Percentiles rank a stretch among this genome's conserved stretches.
Evolutionary conservation across 1,284 basidiomycete species (phyloP).

Genomic region (Leccinum solheimii): DNA sequence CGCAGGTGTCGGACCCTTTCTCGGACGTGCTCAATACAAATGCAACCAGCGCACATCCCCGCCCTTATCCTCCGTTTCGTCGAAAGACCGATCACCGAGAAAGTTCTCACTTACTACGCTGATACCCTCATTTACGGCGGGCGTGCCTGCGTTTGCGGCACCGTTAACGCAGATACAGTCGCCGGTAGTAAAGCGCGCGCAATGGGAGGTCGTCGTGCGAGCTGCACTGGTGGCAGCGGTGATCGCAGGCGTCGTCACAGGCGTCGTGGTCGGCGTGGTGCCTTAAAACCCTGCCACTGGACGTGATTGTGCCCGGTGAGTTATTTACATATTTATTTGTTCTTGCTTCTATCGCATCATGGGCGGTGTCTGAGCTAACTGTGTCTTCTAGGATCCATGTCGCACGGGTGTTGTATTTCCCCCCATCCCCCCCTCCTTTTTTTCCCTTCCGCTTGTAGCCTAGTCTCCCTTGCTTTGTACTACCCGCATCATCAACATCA

Average conservation of each 20-base stretch:
- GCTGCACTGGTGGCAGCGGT: slow-evolving; percentile 39
- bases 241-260: slow-evolving; percentile 15
- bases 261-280: slow-evolving; percentile 23
- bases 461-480: neutral
- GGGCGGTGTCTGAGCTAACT: neutral
- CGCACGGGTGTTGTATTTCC: neutral
- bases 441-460: neutral
- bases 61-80: neutral
- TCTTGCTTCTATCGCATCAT: neutral
- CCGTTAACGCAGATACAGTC: slow-evolving; percentile 68
- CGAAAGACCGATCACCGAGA: neutral
- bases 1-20: slow-evolving; percentile 1
- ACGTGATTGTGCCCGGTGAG: neutral
- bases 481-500: neutral
- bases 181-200: slow-evolving; percentile 68
- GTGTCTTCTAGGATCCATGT: neutral
- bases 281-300: slow-evolving; percentile 9
- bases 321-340: neutral
- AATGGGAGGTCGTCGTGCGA: slow-evolving; percentile 69
- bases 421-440: neutral
- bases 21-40: slow-evolving; percentile 34
- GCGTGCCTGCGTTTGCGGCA: slow-evolving; percentile 63
- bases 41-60: slow-evolving; percentile 21
- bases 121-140: slow-evolving; percentile 49
- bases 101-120: slow-evolving; percentile 36